Conservation (phyloP, 768 basidiomycete genomes). For the Tricholoma terreum region DNA sequence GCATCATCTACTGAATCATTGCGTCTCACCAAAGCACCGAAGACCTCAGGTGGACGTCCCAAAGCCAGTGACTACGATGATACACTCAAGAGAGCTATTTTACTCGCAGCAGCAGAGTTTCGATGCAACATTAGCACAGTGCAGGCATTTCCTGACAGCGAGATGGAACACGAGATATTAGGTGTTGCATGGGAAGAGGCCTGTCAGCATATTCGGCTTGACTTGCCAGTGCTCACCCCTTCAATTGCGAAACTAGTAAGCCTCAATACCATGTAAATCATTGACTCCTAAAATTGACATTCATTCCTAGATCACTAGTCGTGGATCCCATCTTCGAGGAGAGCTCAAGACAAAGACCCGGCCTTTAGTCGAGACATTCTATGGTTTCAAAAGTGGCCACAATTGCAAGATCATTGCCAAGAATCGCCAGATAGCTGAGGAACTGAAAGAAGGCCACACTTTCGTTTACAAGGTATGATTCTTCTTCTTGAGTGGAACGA, state of each 20-base stretch:
- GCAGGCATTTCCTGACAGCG: not conserved
- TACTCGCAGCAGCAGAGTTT: no score
- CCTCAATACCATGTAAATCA: not conserved
- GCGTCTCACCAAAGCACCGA: not conserved
- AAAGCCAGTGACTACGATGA: conserved; percentile 14
- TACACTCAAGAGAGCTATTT: conserved; percentile 4
- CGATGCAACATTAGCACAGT: conserved; percentile 7
- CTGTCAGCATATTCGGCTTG: not conserved
- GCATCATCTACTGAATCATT: not conserved
- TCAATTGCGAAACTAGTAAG: conserved; percentile 11
- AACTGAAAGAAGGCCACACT: conserved; percentile 5
- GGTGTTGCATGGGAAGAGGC: conserved; percentile 3
- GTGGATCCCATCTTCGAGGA: conserved; percentile 16
- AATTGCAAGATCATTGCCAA: conserved; percentile 11
- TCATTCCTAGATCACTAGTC: conserved; percentile 12
- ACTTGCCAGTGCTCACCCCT: no score
- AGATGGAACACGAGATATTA: not conserved
- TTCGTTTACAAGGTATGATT: not conserved
- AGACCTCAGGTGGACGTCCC: conserved; percentile 6
- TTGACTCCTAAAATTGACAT: not conserved
- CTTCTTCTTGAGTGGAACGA: no score
- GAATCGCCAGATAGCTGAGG: conserved; percentile 4
- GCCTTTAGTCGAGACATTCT: conserved; percentile 12
- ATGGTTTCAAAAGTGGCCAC: conserved; percentile 11
- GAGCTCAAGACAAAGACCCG: conserved; percentile 19